Conservation (phyloP, 179 eudicot genomes). For the Nepenthes alata region DNA sequence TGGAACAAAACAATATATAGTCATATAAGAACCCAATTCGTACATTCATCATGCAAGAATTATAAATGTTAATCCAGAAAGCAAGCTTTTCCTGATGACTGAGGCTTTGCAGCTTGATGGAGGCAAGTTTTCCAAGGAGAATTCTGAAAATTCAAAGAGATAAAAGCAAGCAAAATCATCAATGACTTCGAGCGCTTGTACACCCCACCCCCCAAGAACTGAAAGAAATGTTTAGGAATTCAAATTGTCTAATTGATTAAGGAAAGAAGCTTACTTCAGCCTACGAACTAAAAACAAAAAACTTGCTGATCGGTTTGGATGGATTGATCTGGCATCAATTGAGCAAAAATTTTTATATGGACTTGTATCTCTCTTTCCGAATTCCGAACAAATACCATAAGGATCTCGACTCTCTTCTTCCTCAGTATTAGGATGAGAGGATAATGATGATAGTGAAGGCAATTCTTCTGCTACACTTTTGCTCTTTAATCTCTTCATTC, state of each 20-base stretch:
- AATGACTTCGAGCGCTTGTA: neutral
- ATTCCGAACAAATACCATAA: conserved; percentile 25
- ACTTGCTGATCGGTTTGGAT: conserved; percentile 24
- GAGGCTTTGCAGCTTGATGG: conserved; percentile 37
- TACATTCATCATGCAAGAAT: conserved; percentile 76
- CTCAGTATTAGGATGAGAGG: conserved; percentile 11
- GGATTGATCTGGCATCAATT: conserved; percentile 42
- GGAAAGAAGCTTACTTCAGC: conserved; percentile 31
- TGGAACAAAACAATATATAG: neutral
- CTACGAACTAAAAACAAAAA: conserved; percentile 38
- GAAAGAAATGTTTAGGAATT: no score
- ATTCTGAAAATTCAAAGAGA: conserved; percentile 18
- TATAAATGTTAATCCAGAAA: conserved; percentile 66
- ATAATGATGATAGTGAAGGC: conserved; percentile 25
- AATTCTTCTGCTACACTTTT: conserved; percentile 19
- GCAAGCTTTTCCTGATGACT: conserved; percentile 68
- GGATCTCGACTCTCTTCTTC: conserved; percentile 39
- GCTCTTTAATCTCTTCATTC: conserved; percentile 29
- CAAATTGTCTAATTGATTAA: no score
- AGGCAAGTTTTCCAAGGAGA: conserved; percentile 40
- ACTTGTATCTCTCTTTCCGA: conserved; percentile 37
- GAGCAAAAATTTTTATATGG: conserved; percentile 32
- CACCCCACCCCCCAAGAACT: no score
- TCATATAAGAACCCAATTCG: conserved; percentile 5
- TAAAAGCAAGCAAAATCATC: neutral